Percentiles rank a stretch among this genome's conserved stretches.
Evolutionary conservation across 768 basidiomycete genomes (phyloP).

Genomic region (Mycena vulgaris): DNA sequence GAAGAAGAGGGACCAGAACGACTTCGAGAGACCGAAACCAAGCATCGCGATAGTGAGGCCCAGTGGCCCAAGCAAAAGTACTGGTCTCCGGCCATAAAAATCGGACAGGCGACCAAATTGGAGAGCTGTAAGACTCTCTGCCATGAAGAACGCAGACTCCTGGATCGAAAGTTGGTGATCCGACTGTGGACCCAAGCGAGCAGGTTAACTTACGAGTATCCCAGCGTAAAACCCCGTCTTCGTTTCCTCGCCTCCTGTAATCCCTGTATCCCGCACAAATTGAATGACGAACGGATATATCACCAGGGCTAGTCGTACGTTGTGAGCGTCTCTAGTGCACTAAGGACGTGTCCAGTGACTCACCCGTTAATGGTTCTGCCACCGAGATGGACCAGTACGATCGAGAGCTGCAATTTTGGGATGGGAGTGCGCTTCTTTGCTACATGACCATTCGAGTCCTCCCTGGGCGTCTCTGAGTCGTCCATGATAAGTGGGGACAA

Average conservation of each 20-base stretch:
- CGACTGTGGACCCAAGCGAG: neutral
- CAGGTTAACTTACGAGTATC: slow-evolving; percentile 3
- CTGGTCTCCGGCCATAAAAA: slow-evolving; percentile 50
- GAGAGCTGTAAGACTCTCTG: slow-evolving; percentile 51
- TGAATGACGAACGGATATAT: slow-evolving; percentile 31
- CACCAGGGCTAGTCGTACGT: slow-evolving; percentile 3
- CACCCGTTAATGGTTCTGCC: slow-evolving; percentile 27
- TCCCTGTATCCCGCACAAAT: slow-evolving; percentile 10
- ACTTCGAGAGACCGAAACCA: slow-evolving; percentile 53
- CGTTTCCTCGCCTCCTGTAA: slow-evolving; percentile 30
- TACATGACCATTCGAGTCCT: neutral
- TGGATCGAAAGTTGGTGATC: slow-evolving; percentile 28
- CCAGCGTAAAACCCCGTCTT: slow-evolving; percentile 30
- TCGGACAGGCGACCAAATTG: slow-evolving; percentile 56
- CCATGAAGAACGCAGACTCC: slow-evolving; percentile 55
- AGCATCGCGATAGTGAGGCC: slow-evolving; percentile 52
- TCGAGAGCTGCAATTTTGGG: slow-evolving; percentile 26
- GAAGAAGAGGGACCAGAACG: slow-evolving; percentile 43
- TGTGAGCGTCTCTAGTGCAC: no score
- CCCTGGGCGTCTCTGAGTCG: slow-evolving; percentile 4
- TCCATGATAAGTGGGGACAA: neutral
- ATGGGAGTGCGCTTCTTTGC: slow-evolving; percentile 15
- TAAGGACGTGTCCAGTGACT: neutral
- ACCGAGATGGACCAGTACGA: slow-evolving; percentile 21
- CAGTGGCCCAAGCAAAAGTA: slow-evolving; percentile 52